A percentile compares a stretch with the other conserved stretches of the same genome.
Conservation (phyloP, 129 eudicot species). For the Dittrichia graveolens region DNA sequence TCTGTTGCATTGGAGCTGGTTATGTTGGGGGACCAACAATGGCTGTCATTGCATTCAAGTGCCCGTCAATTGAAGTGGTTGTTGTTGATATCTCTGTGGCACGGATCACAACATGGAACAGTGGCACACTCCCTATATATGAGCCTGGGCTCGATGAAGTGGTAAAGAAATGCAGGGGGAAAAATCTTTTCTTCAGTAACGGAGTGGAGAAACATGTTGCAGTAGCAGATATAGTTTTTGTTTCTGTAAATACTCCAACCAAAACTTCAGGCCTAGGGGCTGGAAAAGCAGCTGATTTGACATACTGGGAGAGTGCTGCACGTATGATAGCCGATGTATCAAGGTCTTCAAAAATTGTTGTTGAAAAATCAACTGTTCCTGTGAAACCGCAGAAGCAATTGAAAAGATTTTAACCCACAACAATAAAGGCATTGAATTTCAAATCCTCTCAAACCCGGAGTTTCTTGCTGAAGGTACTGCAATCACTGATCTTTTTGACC, state of each 20-base stretch:
- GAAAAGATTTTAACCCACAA: constrained; percentile 65
- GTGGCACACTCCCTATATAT: constrained; percentile 63
- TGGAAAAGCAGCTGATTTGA: constrained; percentile 66
- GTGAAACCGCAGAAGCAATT: constrained; percentile 72
- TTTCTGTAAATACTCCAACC: constrained; percentile 65
- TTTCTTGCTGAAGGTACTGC: constrained; percentile 75
- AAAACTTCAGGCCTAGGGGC: constrained; percentile 66
- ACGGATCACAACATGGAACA: constrained; percentile 63
- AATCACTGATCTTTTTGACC: constrained; percentile 49
- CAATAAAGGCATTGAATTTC: constrained; percentile 55
- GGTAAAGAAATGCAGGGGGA: constrained; percentile 64
- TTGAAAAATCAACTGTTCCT: constrained; percentile 66
- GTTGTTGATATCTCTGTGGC: constrained; percentile 61
- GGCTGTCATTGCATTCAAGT: constrained; percentile 69
- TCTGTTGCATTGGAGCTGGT: constrained; percentile 72
- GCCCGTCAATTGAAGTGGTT: constrained; percentile 54
- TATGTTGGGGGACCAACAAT: constrained; percentile 77
- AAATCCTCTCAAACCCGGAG: constrained; percentile 63
- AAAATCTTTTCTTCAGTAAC: constrained; percentile 58
- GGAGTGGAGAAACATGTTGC: constrained; percentile 57
- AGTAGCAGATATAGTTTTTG: constrained; percentile 66
- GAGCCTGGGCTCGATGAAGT: constrained; percentile 69
- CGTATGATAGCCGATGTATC: constrained; percentile 77
- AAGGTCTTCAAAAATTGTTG: constrained; percentile 59
- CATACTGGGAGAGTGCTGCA: constrained; percentile 74